phyloP scores from a whole-genome alignment of 139 green algal species.

The Tetraselmis chui region DNA sequence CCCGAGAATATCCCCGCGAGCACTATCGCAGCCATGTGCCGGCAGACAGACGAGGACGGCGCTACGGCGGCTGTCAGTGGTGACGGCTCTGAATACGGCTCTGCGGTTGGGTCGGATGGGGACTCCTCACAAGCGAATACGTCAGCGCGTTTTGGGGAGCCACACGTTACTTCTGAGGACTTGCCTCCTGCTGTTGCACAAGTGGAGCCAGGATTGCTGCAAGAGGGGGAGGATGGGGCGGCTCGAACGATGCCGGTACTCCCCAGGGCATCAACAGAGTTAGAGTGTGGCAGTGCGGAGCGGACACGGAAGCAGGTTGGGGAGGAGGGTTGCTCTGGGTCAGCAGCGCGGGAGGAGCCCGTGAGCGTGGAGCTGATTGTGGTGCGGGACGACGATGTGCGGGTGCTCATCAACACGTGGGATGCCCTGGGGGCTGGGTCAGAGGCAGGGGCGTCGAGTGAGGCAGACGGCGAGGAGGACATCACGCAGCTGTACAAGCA shows the following conservation, averaged over 20 bases:
- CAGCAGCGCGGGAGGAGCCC: too few relatives aligned
- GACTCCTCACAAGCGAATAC: too few relatives aligned
- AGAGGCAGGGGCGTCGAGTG: too few relatives aligned
- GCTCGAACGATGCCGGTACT: too few relatives aligned
- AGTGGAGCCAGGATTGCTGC: too few relatives aligned
- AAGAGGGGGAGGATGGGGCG: too few relatives aligned
- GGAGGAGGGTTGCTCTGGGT: neutral
- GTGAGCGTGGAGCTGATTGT: neutral
- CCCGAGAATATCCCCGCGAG: neutral
- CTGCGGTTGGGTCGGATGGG: too few relatives aligned
- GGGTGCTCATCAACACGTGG: neutral
- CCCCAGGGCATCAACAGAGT: too few relatives aligned
- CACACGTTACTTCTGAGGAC: too few relatives aligned
- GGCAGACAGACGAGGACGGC: neutral
- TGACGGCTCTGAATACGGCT: too few relatives aligned
- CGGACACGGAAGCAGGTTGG: neutral
- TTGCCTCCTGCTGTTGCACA: too few relatives aligned
- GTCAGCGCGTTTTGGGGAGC: too few relatives aligned
- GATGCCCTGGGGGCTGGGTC: neutral
- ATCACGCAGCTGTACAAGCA: neutral
- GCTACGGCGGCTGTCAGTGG: neutral
- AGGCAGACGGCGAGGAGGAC: neutral
- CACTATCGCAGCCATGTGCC: neutral
- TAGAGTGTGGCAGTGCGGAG: neutral
- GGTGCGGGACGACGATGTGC: neutral